Evolutionary conservation across 164 flowering plant genomes (phyloP), one percentile per base, ranked within the genome.

Genomic region (Brasenia schreberi): DNA sequence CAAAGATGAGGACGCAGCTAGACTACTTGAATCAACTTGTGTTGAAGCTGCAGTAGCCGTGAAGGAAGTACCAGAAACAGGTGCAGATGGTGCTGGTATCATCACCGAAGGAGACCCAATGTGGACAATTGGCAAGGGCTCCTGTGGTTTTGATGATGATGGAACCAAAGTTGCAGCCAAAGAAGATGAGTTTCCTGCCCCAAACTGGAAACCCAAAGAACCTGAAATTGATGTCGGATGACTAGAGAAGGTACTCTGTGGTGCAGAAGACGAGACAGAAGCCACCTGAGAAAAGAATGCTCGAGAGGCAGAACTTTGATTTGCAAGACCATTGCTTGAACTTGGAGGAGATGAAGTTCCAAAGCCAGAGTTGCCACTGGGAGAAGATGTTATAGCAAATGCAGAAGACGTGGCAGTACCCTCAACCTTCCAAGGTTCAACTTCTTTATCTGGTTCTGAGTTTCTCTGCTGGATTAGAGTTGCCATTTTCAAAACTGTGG

Each of bases 141-240:
- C 9, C 56, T 49, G 74, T 59, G 59, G 62, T 71, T 44, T 76
- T 6, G 81, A 62, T 43, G 68, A 65, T 42, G 77, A 60, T 64
- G 81, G 62, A 62, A 59, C 74, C 27, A 82, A 45, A 68, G 44
- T 60, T 27, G 80, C 63, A 43, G 75, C 23, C 63, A 64, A 62
- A 11, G 62, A 59, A 61, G 84, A 16, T 12, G 71, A 59, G 17
- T 42, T 53, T 63, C 63, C 60, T 5, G 68, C 65, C 1, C 77
- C 87, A 80, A 81, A 79, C 16, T 74, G 76, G 67, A 82, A 80
- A 62, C 68, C 2, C 42, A 83, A 69, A 59, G 74, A 64, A 17
- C 69, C 56, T 0, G 79, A 53, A 65, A 62, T 14, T 5, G 12
- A 4, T 5, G 68, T 33, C 60, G 73, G 18, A 64, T 66, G 68